Base-by-base conservation (phyloP, 345 rosid species). In the Draba incana region DNA sequence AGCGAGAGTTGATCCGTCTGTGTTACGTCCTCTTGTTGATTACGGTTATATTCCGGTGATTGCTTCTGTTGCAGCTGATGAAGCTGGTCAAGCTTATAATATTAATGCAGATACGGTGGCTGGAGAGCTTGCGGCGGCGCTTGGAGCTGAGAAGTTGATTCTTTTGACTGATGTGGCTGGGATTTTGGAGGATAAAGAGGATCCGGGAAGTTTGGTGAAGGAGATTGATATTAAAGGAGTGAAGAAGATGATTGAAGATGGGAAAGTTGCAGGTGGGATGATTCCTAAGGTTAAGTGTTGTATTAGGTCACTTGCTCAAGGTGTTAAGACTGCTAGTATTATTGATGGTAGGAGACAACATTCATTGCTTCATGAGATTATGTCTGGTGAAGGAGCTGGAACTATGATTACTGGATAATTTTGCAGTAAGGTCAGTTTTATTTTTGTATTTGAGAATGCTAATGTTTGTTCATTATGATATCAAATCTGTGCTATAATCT, bases 21-120 rank as follows among this genome's bases (percentile, higher is more conserved):
- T 88, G 7, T 74, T 93, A 6, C 82, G 80, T 44, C 86, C 90
- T 0, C 83, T 93, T 0, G 79, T 87, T 0, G 79, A 78, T 66
- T 79, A 39, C 10, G 94, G 96, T 11, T 82, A 78, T 28, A 90
- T 93, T 46, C 98, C 97, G 0, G 98, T 93, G 71, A 84, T 93
- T 14, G 97, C 98, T 0, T 90, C 98, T 0, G 98, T 90, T 27
- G 97, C 98, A 0, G 90, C 93, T 1, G 96, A 93, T 62, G 87
- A 79, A 54, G 27, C 47, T 0, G 96, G 97, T 1, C 97, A 93
- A 56, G 72, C 90, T 2, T 93, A 93, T 16, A 93, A 93, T 74
- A 93, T 93, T 44, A 93, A 93, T 69, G 98, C 97, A 0, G 97
- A 93, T 74, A 90, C 97, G 0, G 98, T 90, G 50, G 98, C 96